These are phyloP conservation scores for Echinochloa phyllopogon DNA, from an alignment of 176 grass and related monocot genomes.

Conservation along the genomic window DNA sequence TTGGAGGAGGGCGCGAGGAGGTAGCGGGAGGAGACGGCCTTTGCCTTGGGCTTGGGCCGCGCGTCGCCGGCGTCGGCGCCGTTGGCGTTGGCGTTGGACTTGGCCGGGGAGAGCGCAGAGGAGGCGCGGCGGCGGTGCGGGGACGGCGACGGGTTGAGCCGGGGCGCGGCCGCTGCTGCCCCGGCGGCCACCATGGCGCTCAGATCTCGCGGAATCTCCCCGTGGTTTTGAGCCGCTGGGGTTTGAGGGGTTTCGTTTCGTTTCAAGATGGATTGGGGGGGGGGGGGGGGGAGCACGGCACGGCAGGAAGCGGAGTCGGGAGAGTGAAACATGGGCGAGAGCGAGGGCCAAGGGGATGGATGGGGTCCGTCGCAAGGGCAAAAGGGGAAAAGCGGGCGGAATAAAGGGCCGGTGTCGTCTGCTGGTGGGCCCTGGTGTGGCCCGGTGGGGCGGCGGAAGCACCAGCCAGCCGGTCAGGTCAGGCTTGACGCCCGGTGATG, in stretches of 20 bases:
- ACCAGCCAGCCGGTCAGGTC: not conserved
- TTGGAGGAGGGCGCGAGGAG: constrained; percentile 55
- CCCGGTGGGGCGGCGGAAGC: not conserved
- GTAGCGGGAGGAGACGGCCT: constrained; percentile 62
- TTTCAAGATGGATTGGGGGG: constrained; percentile 43
- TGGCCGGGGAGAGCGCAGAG: constrained; percentile 61
- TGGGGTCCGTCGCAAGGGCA: constrained; percentile 32
- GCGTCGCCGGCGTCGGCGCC: constrained; percentile 29
- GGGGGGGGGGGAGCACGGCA: not conserved
- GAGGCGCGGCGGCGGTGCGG: constrained; percentile 58
- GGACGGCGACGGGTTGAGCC: constrained; percentile 56
- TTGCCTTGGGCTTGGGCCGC: constrained; percentile 45
- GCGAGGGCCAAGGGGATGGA: not conserved
- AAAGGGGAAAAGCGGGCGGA: constrained; percentile 52
- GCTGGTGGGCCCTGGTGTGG: constrained; percentile 2
- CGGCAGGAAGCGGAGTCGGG: constrained; percentile 29
- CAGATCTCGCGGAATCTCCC: constrained; percentile 60
- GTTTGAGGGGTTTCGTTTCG: constrained; percentile 27
- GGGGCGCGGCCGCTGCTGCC: constrained; percentile 54
- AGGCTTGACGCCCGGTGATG: constrained; percentile 18
- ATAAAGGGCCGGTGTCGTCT: constrained; percentile 40
- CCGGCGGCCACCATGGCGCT: constrained; percentile 68
- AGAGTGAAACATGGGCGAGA: constrained; percentile 35
- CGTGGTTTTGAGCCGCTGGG: constrained; percentile 27
- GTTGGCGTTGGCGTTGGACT: constrained; percentile 45